Conservation (phyloP, 306 rosid genomes). For the Vigna trinervia region DNA sequence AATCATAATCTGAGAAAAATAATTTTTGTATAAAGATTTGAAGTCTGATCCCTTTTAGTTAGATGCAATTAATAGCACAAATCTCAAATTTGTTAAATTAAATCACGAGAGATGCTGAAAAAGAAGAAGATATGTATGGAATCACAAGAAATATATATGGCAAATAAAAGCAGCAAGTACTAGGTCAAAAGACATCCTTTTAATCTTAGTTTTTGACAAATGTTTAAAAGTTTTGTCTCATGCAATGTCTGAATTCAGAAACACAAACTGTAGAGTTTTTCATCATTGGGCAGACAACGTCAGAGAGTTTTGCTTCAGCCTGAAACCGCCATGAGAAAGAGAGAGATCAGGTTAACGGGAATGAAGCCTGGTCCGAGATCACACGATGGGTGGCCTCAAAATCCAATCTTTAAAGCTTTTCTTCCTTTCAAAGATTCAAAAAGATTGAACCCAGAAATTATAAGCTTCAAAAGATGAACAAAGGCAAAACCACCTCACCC, state of each 20-base stretch:
- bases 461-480: slow-evolving; percentile 22
- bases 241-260: slow-evolving; percentile 22
- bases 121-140: background rate
- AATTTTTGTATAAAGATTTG: background rate
- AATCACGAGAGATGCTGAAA: background rate
- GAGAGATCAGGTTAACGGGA: slow-evolving; percentile 58
- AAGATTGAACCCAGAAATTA: slow-evolving; percentile 22
- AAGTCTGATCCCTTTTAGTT: slow-evolving; percentile 14
- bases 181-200: slow-evolving; percentile 41
- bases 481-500: background rate
- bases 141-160: slow-evolving; percentile 1
- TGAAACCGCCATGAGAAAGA: background rate
- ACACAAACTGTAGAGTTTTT: background rate
- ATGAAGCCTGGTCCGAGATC: slow-evolving; percentile 83
- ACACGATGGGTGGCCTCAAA: slow-evolving; percentile 21
- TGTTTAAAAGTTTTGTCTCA: slow-evolving; percentile 34
- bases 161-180: background rate
- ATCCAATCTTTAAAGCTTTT: slow-evolving; percentile 36
- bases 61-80: background rate
- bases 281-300: background rate
- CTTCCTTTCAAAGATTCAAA: background rate
- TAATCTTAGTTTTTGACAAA: slow-evolving; percentile 20
- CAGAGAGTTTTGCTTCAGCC: background rate
- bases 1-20: slow-evolving; percentile 33
- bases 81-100: background rate